Evolutionary conservation across 2,329 filamentous ascomycete species (phyloP).

Genomic region (Fusarium albosuccineum): DNA sequence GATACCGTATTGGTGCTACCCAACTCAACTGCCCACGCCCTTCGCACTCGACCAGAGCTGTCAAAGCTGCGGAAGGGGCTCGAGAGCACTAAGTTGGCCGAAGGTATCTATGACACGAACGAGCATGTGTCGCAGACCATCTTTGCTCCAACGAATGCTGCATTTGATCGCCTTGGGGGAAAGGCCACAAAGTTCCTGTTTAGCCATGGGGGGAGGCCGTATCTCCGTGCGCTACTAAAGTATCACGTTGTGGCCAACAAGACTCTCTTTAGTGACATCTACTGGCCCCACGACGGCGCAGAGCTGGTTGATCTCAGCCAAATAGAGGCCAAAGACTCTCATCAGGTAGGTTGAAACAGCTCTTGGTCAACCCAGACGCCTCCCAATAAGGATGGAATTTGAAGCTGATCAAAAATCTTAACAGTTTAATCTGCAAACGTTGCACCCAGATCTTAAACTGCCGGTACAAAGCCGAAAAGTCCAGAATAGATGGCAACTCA

Average conservation of each 20-base stretch:
- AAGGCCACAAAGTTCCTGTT: not conserved
- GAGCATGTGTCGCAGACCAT: conserved; percentile 11
- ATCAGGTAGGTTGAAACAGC: too few relatives aligned
- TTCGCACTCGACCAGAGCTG: conserved; percentile 6
- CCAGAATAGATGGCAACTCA: not conserved
- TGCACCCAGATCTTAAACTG: not conserved
- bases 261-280: conserved; percentile 3
- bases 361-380: too few relatives aligned
- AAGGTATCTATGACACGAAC: conserved; percentile 8
- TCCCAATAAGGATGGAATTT: too few relatives aligned
- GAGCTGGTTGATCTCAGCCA: not conserved
- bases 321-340: not conserved
- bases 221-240: conserved; percentile 10
- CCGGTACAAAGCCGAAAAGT: not conserved
- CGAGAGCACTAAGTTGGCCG: not conserved
- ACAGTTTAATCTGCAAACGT: conserved; percentile 2
- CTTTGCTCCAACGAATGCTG: conserved; percentile 15
- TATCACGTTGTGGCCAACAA: conserved; percentile 12
- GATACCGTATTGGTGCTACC: conserved; percentile 6
- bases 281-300: conserved; percentile 6
- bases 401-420: not conserved
- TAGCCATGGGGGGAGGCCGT: conserved; percentile 4
- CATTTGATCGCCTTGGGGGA: conserved; percentile 5
- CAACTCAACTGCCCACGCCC: conserved; percentile 13
- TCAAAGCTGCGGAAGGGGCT: not conserved